Evolutionary conservation across 2,329 filamentous ascomycete genomes (phyloP), one percentile per base, ranked within the genome.

Genomic region (Trichoderma atroviride): DNA sequence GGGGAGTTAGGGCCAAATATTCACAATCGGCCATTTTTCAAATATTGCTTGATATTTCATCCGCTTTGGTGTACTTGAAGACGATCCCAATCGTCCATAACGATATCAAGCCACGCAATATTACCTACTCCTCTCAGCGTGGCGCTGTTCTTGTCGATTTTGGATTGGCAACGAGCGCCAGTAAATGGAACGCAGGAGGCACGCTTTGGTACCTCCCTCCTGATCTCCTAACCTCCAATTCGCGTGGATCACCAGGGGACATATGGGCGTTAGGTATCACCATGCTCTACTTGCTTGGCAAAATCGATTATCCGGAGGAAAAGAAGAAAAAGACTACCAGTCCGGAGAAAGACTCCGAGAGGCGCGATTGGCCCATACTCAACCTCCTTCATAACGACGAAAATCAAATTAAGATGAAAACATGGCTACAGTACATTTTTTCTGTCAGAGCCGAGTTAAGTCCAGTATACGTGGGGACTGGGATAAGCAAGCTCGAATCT

Each of bases 121-220:
- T 63, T 31, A n/a, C 55, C 16, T 69, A 57, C 27, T 69, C 59
- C 24, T 35, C 57, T 31, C 10, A 19, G 1, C 71, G 68, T 37
- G 71, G 72, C 33, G 71, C 69, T 29, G 70, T 72, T 9, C 56
- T 68, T 40, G 14, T 68, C 14, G 56, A 68, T 50, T 68, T 68
- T 40, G 64, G 64, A 22, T 27, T 58, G n/a, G 53, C 63, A 27
- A 40, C 31, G 2, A 6, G 1, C 1, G 0, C 5, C 10, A 27
- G 5, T 16, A 5, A 35, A 68, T 3, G 6, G 2, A 33, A 9
- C 3, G 14, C 29, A 1, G 64, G 64, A 16, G 64, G 64, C 3
- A 35, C 64, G 7, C 16, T 43, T n/a, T 63, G 56, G 65, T 68
- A 68, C 22, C 13, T 68, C 22, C 65, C 65, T 27, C 65, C 65